phyloP scores from a whole-genome alignment of 148 eudicot genomes.

The Heliosperma pusillum region DNA sequence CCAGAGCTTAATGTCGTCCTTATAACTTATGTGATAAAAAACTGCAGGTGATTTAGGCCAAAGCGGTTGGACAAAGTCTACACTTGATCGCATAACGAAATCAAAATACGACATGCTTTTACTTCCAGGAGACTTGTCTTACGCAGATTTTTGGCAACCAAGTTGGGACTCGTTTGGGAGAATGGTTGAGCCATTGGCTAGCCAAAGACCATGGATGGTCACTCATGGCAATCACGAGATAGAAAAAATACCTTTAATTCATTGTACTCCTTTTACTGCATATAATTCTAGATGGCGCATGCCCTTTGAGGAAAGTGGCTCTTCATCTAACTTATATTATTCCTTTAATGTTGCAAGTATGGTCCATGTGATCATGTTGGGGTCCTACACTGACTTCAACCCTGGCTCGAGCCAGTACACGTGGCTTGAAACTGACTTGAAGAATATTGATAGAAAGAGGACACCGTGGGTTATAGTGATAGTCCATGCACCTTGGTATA shows the following conservation, averaged over 20 bases:
- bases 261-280: slow-evolving; percentile 39
- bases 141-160: slow-evolving; percentile 49
- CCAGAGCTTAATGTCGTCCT: too few relatives aligned
- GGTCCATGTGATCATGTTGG: slow-evolving; percentile 67
- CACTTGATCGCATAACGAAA: slow-evolving; percentile 54
- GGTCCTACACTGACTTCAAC: slow-evolving; percentile 59
- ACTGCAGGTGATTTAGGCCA: slow-evolving; percentile 73
- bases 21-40: not conserved
- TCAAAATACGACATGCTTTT: slow-evolving; percentile 53
- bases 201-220: too few relatives aligned
- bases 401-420: slow-evolving; percentile 46
- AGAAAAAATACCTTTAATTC: slow-evolving; percentile 39
- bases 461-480: slow-evolving; percentile 64
- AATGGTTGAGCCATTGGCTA: slow-evolving; percentile 49
- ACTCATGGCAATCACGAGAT: slow-evolving; percentile 51
- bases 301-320: slow-evolving; percentile 66
- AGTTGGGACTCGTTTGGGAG: slow-evolving; percentile 69
- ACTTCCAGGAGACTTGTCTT: slow-evolving; percentile 71
- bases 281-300: slow-evolving; percentile 77
- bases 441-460: slow-evolving; percentile 39
- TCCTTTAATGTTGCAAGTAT: slow-evolving; percentile 57
- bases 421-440: slow-evolving; percentile 54
- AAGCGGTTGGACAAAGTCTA: slow-evolving; percentile 53
- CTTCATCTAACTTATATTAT: slow-evolving; percentile 56
- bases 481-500: slow-evolving; percentile 81